Base-by-base conservation (phyloP, 768 basidiomycete species). In the Lyophyllum decastes region DNA sequence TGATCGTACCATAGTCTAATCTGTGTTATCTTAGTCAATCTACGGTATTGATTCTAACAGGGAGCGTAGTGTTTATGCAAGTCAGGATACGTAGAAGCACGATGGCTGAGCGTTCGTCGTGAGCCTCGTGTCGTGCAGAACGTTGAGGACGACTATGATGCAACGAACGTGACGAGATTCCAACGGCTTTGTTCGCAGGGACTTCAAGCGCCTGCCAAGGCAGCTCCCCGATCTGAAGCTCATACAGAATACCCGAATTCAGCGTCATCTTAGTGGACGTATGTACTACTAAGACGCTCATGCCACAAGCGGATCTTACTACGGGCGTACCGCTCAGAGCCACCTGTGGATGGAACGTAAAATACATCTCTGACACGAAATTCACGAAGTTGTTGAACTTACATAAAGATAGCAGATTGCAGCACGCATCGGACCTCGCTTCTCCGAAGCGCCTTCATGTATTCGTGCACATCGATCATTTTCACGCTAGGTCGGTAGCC, bases 211-310 rank as follows among this genome's bases (percentile, higher is more conserved):
- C 77, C 1, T 88, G 89, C 5, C 90, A 75, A 0, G 88, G 89
- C 0, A 90, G 76, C 22, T 90, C 87, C 1, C 89, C 88, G 4
- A 85, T 87, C 0, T 80, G 85, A 1, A 91, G 75, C 61, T 91
- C 88, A 60, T 84, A 89, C 19, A 90, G 71, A 41, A 91, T 81
- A 63, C 90, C 88, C 88, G 89, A 89, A 25, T 53, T 16, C 16
- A 19, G 6, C 21, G 38, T n/a, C 24, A 57, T 11, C 21, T 51
- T 25, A 26, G 52, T 10, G 19, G 19, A 76, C 11, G 75, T 19
- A 40, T n/a, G n/a, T n/a, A n/a, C n/a, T n/a, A n/a, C n/a, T n/a
- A 17, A 73, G 33, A 79, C 74, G 35, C 4, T 27, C 40, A 26
- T 14, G 53, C 21, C 17, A 2, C 4, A 21, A 19, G 7, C 19